phyloP scores from a whole-genome alignment of 2,329 filamentous ascomycete species.

The Diaporthe citriasiana region DNA sequence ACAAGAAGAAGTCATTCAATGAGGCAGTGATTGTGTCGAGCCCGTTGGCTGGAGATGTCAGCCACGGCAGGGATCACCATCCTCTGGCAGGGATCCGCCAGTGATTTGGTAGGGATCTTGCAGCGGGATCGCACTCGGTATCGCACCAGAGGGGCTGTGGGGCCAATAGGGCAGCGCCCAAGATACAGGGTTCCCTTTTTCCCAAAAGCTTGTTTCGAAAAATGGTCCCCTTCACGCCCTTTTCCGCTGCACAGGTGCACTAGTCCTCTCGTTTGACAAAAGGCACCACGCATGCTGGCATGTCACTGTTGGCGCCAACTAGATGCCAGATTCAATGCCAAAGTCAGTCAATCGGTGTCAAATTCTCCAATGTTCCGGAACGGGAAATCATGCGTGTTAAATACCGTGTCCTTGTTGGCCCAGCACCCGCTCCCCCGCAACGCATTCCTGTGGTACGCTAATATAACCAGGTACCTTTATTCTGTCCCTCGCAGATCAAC shows the following conservation, averaged over 20 bases:
- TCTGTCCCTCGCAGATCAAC: conserved; percentile 5
- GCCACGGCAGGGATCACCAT: conserved; percentile 14
- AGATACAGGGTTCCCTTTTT: conserved; percentile 7
- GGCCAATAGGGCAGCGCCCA: conserved; percentile 3
- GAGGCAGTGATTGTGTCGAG: background rate
- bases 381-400: background rate
- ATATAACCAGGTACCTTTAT: conserved; percentile 11
- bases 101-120: background rate
- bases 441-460: background rate
- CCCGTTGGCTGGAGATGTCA: conserved; percentile 12
- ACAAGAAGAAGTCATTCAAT: background rate
- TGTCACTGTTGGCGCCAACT: background rate
- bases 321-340: background rate
- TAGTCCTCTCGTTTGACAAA: conserved; percentile 16
- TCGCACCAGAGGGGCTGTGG: conserved; percentile 13
- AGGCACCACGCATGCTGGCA: conserved; percentile 17
- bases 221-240: background rate
- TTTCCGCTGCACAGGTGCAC: background rate
- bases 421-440: background rate
- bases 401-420: background rate
- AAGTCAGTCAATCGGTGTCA: background rate
- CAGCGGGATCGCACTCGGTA: conserved; percentile 38
- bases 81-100: background rate
- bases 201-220: conserved; percentile 15
- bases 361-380: background rate